Percentiles rank a stretch among this genome's conserved stretches.
Evolutionary conservation across 352 stramenopile species (phyloP).

Genomic region (Phytopythium boreale): DNA sequence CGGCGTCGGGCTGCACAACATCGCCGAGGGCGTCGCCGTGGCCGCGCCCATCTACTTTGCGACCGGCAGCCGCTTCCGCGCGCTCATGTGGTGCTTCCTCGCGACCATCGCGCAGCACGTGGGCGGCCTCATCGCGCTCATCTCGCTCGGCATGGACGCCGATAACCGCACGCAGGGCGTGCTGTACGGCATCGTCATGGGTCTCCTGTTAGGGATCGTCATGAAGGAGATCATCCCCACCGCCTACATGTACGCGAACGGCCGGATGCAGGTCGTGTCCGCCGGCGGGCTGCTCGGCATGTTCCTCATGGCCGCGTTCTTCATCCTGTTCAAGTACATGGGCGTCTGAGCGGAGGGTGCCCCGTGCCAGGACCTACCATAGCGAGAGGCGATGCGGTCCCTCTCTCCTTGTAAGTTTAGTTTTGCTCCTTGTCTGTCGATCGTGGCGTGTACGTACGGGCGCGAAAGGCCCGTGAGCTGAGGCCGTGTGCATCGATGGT

Average conservation of each 20-base stretch:
- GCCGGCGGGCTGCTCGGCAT: constrained; percentile 81
- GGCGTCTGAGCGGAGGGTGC: constrained; percentile 30
- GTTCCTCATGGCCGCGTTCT: constrained; percentile 81
- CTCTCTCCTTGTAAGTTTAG: constrained; percentile 4
- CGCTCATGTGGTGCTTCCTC: constrained; percentile 92
- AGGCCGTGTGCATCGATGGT: not conserved
- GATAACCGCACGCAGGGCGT: constrained; percentile 70
- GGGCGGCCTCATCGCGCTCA: constrained; percentile 87
- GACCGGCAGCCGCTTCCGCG: constrained; percentile 91
- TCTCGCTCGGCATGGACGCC: constrained; percentile 77
- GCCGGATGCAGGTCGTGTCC: constrained; percentile 82
- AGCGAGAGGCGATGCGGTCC: not conserved
- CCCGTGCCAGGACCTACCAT: not conserved
- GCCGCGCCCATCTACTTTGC: constrained; percentile 96
- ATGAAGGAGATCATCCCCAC: constrained; percentile 92
- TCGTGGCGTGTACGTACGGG: not conserved
- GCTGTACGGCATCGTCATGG: constrained; percentile 91
- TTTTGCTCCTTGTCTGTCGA: not conserved
- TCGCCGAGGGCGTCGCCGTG: constrained; percentile 95
- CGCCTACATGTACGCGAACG: constrained; percentile 87
- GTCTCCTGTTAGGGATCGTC: constrained; percentile 93
- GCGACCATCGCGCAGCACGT: constrained; percentile 90
- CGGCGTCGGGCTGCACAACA: constrained; percentile 95
- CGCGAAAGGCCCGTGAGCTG: not conserved
- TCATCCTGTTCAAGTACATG: constrained; percentile 88